A percentile compares a stretch with the other conserved stretches of the same genome.
phyloP scores from a whole-genome alignment of 495 filamentous ascomycete genomes.

The Tuber indicum region DNA sequence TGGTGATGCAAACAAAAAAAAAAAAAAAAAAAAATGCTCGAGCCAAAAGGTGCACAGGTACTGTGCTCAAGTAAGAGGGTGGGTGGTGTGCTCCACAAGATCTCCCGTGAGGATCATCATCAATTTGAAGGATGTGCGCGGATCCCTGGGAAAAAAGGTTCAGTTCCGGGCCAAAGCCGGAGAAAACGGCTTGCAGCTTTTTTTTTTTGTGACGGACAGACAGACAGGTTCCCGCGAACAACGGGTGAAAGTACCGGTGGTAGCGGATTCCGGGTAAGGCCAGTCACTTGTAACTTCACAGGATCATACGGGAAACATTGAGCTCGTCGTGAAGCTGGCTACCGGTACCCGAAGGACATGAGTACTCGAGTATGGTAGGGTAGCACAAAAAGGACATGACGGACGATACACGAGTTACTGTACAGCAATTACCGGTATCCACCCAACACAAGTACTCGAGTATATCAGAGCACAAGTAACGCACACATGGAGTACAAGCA shows the following conservation, averaged over 20 bases:
- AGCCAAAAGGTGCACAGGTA: not conserved
- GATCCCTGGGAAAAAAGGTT: constrained; percentile 16
- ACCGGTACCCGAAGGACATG: not conserved
- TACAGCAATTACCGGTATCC: no score
- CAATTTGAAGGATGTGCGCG: constrained; percentile 15
- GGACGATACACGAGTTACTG: not conserved
- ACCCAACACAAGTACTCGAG: not conserved
- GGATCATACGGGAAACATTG: not conserved
- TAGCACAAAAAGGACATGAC: not conserved
- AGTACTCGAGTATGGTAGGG: not conserved
- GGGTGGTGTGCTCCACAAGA: constrained; percentile 22
- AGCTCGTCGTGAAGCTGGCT: not conserved
- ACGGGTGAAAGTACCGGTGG: not conserved
- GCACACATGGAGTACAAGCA: not conserved
- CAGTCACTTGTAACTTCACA: not conserved
- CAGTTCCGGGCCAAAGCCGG: not conserved
- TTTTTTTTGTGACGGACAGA: not conserved
- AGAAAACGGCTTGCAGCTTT: constrained; percentile 1
- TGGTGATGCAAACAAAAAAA: not conserved
- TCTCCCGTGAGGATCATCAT: constrained; percentile 38
- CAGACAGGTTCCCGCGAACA: not conserved
- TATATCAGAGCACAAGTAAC: not conserved
- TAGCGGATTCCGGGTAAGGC: not conserved
- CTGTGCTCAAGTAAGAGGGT: not conserved
- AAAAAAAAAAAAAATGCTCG: not conserved